A percentile compares a stretch with the other conserved stretches of the same genome.
These are phyloP conservation scores for Phytophthora syringae DNA, from an alignment of 352 stramenopile genomes.

Conservation along the genomic window DNA sequence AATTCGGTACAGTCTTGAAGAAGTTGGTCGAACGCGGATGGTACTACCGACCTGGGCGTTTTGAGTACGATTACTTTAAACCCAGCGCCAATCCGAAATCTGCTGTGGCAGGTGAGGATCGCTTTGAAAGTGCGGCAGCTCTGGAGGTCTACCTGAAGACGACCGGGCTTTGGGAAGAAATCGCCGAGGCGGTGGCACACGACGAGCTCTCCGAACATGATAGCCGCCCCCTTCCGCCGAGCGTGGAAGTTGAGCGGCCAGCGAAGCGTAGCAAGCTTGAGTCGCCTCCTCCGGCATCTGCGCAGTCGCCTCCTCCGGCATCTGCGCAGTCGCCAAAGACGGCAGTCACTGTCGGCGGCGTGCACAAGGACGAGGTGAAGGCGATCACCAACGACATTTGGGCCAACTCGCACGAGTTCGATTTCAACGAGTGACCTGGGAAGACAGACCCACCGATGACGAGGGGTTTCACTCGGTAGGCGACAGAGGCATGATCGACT, in stretches of 20 bases:
- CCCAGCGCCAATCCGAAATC: conserved; percentile 57
- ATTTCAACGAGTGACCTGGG: conserved; percentile 59
- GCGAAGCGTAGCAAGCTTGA: conserved; percentile 40
- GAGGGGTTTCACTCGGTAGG: conserved; percentile 1
- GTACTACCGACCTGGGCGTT: conserved; percentile 73
- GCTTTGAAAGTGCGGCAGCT: conserved; percentile 73
- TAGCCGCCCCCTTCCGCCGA: neutral
- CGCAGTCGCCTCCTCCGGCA: conserved; percentile 12
- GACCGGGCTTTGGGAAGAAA: conserved; percentile 65
- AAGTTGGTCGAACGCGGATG: conserved; percentile 65
- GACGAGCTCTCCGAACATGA: conserved; percentile 29
- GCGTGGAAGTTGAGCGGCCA: conserved; percentile 9
- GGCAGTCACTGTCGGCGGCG: conserved; percentile 23
- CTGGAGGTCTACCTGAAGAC: conserved; percentile 76
- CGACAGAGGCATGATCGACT: conserved; percentile 14
- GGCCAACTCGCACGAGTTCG: conserved; percentile 81
- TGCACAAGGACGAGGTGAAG: conserved; percentile 63
- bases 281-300: conserved; percentile 19
- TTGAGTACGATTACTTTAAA: conserved; percentile 90
- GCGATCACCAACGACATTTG: conserved; percentile 81
- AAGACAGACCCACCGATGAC: conserved; percentile 6
- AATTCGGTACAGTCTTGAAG: conserved; percentile 65
- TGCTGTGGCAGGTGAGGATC: conserved; percentile 66
- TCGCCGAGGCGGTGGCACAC: conserved; percentile 39
- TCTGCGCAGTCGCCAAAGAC: conserved; percentile 37